Percentiles rank a stretch among this genome's conserved stretches.
These are phyloP conservation scores for Plasmodium gallinaceum DNA, from an alignment of 169 alveolate genomes.

Conservation along the genomic window DNA sequence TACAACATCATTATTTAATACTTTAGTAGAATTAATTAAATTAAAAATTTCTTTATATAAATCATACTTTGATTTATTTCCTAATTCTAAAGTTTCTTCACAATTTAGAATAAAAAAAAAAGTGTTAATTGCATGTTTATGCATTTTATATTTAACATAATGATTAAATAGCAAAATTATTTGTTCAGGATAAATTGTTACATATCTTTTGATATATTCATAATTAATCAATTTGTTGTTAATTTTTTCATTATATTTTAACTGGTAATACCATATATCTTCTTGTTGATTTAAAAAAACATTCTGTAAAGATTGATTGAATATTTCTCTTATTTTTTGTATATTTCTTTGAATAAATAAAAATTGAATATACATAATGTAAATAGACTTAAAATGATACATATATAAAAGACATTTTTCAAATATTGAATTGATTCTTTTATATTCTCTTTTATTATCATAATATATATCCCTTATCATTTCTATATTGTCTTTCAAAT, in stretches of 20 bases:
- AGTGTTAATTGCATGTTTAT: slow-evolving; percentile 52
- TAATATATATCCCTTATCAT: slow-evolving; percentile 38
- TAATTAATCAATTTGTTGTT: slow-evolving; percentile 41
- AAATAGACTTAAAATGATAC: slow-evolving; percentile 51
- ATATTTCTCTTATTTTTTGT: slow-evolving; percentile 38
- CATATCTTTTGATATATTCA: slow-evolving; percentile 60
- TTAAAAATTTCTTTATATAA: slow-evolving; percentile 34
- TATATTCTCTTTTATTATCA: slow-evolving; percentile 33
- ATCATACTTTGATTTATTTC: slow-evolving; percentile 39
- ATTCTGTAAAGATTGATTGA: slow-evolving; percentile 43
- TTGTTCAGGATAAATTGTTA: slow-evolving; percentile 70
- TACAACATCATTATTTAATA: slow-evolving; percentile 48
- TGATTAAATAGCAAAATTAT: slow-evolving; percentile 44
- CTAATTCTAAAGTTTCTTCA: slow-evolving; percentile 38
- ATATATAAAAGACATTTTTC: slow-evolving; percentile 49
- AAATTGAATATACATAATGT: slow-evolving; percentile 67
- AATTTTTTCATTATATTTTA: slow-evolving; percentile 19
- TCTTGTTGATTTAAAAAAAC: slow-evolving; percentile 61
- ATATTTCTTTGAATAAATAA: slow-evolving; percentile 56
- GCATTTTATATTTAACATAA: slow-evolving; percentile 66
- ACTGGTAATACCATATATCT: slow-evolving; percentile 51
- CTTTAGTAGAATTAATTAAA: slow-evolving; percentile 17
- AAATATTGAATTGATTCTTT: slow-evolving; percentile 28
- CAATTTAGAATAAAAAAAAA: slow-evolving; percentile 53
- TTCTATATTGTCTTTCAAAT: slow-evolving; percentile 63